Percentiles rank a stretch among this genome's conserved stretches.
Conservation (phyloP, 2,329 filamentous ascomycete species). For the Ascochyta pisi region DNA sequence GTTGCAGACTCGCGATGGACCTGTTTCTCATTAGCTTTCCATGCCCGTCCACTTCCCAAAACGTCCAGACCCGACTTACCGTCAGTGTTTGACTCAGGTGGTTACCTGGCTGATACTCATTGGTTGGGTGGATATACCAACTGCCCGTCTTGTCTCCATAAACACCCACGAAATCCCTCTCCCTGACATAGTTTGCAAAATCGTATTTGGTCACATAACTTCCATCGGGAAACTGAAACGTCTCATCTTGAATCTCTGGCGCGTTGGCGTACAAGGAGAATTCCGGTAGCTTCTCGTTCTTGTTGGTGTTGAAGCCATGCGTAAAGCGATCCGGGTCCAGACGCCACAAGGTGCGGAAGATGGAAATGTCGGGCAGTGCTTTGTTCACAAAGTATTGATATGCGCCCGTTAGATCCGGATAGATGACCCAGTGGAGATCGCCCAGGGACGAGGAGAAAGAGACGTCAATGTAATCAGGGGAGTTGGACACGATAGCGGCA, state of each 20-base stretch:
- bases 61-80: background rate
- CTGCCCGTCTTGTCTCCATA: slow-evolving; percentile 55
- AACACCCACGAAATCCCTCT: slow-evolving; percentile 54
- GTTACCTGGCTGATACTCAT: slow-evolving; percentile 50
- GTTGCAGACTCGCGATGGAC: slow-evolving; percentile 56
- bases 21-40: slow-evolving; percentile 5
- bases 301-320: slow-evolving; percentile 52
- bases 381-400: slow-evolving; percentile 61
- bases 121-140: slow-evolving; percentile 54
- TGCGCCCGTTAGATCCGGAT: slow-evolving; percentile 53
- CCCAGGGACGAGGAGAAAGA: slow-evolving; percentile 52
- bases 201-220: slow-evolving; percentile 59
- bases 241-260: slow-evolving; percentile 59
- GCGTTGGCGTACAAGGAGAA: slow-evolving; percentile 49
- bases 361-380: slow-evolving; percentile 53
- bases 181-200: slow-evolving; percentile 46
- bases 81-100: slow-evolving; percentile 59
- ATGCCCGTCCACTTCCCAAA: background rate
- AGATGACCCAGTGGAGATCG: slow-evolving; percentile 59
- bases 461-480: slow-evolving; percentile 53
- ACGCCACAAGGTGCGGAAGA: slow-evolving; percentile 56
- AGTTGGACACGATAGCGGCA: slow-evolving; percentile 41
- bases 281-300: slow-evolving; percentile 52
- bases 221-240: slow-evolving; percentile 53
- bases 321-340: slow-evolving; percentile 55